These are phyloP conservation scores for Phytophthora aleatoria DNA, from an alignment of 352 stramenopile genomes.

Conservation along the genomic window DNA sequence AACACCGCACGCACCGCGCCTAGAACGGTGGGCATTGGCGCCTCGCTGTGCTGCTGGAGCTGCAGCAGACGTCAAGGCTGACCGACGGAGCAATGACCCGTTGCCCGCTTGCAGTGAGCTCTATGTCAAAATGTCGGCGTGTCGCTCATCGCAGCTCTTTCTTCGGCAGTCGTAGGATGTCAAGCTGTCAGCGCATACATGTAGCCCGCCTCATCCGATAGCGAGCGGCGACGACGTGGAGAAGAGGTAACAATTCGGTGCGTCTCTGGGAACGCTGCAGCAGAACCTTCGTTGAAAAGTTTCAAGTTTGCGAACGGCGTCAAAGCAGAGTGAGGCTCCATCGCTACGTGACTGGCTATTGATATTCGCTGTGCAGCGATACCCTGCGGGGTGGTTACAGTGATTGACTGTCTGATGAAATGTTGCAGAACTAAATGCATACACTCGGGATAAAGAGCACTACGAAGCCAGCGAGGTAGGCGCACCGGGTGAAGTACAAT, in stretches of 20 bases:
- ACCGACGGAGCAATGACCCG: neutral
- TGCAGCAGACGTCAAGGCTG: no score
- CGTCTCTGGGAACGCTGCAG: no score
- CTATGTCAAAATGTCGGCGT: slow-evolving; percentile 4
- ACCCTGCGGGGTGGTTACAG: slow-evolving; percentile 3
- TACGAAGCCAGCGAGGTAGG: slow-evolving; percentile 42
- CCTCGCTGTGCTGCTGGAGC: neutral
- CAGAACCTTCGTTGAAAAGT: no score
- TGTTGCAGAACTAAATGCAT: slow-evolving; percentile 43
- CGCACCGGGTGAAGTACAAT: slow-evolving; percentile 47
- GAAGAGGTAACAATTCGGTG: neutral
- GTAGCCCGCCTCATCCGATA: neutral
- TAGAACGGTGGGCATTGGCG: neutral
- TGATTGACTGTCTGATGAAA: slow-evolving; percentile 19
- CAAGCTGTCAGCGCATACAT: neutral
- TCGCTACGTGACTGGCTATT: neutral
- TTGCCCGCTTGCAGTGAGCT: slow-evolving; percentile 9
- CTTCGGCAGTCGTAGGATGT: slow-evolving; percentile 1
- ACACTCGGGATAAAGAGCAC: slow-evolving; percentile 43
- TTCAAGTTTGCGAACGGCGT: no score
- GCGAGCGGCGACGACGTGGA: no score
- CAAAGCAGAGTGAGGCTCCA: no score
- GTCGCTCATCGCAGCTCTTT: neutral
- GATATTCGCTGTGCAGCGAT: no score
- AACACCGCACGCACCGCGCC: neutral